Percentiles rank a stretch among this genome's conserved stretches.
Evolutionary conservation across 2,329 filamentous ascomycete species (phyloP).

Genomic region (Xylaria sp.): DNA sequence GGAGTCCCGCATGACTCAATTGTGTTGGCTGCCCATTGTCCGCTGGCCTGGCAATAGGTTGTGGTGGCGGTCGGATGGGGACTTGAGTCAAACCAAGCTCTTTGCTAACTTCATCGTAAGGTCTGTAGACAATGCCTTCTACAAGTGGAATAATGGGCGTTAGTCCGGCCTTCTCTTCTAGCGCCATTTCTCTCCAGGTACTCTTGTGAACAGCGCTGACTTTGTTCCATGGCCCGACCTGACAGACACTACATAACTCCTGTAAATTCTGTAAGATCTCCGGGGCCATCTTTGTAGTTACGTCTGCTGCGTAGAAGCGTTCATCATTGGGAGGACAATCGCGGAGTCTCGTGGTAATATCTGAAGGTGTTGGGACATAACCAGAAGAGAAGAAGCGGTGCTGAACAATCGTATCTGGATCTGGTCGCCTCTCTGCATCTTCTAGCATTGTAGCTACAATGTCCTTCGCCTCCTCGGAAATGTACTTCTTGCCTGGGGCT

Average conservation of each 20-base stretch:
- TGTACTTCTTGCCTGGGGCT: conserved; percentile 72
- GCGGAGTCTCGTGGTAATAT: conserved; percentile 68
- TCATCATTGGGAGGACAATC: conserved; percentile 66
- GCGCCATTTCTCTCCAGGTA: conserved; percentile 73
- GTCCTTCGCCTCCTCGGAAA: conserved; percentile 80
- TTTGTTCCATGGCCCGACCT: conserved; percentile 65
- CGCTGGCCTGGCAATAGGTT: conserved; percentile 48
- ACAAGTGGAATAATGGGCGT: conserved; percentile 71
- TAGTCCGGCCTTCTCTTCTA: conserved; percentile 73
- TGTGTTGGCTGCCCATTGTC: conserved; percentile 51
- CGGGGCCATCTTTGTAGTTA: conserved; percentile 57
- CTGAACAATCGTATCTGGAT: conserved; percentile 80
- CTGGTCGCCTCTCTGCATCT: conserved; percentile 77
- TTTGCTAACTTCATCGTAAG: conserved; percentile 68
- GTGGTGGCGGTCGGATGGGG: conserved; percentile 49
- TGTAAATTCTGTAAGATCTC: conserved; percentile 63
- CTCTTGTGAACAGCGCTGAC: conserved; percentile 62
- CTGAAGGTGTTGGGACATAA: conserved; percentile 72
- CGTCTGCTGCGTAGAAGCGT: conserved; percentile 65
- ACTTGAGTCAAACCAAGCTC: conserved; percentile 59
- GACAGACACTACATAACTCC: conserved; percentile 67
- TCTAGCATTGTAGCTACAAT: conserved; percentile 80
- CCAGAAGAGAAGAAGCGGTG: conserved; percentile 83
- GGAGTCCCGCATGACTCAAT: conserved; percentile 54
- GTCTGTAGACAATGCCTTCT: conserved; percentile 70